Evolutionary conservation across 1,139 yeast species (phyloP).

Genomic region (Scheffersomyces stambukii): DNA sequence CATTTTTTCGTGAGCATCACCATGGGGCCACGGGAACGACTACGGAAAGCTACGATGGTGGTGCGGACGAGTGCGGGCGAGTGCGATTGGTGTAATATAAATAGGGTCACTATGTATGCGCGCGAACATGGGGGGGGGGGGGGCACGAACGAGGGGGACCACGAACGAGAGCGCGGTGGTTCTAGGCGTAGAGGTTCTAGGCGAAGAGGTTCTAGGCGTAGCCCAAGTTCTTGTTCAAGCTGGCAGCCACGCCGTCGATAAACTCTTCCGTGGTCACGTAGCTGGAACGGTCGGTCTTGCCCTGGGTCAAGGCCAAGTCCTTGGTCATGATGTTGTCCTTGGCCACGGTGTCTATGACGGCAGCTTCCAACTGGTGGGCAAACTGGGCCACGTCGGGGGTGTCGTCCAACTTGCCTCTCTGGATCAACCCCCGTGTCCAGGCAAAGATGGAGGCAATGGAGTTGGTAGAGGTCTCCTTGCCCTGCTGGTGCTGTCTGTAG

Average conservation of each 20-base stretch:
- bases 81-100: not conserved
- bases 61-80: no score
- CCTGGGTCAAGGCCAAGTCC: conserved; percentile 86
- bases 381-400: conserved; percentile 82
- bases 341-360: conserved; percentile 82
- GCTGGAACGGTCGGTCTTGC: conserved; percentile 72
- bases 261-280: conserved; percentile 91
- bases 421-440: conserved; percentile 89
- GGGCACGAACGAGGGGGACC: no score
- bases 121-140: no score
- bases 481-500: conserved; percentile 90
- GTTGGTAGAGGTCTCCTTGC: conserved; percentile 96
- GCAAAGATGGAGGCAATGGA: conserved; percentile 98
- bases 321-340: conserved; percentile 90
- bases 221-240: conserved; percentile 32
- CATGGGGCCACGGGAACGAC: no score
- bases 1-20: no score
- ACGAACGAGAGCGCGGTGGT: no score
- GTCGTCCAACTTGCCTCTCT: conserved; percentile 83
- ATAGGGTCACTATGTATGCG: no score
- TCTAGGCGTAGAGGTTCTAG: conserved; percentile 7
- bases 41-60: no score
- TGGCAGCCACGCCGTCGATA: conserved; percentile 65
- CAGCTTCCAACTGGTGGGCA: conserved; percentile 73
- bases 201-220: not conserved